Base-by-base conservation (phyloP, 345 rosid genomes). In the Gossypium herbaceum region DNA sequence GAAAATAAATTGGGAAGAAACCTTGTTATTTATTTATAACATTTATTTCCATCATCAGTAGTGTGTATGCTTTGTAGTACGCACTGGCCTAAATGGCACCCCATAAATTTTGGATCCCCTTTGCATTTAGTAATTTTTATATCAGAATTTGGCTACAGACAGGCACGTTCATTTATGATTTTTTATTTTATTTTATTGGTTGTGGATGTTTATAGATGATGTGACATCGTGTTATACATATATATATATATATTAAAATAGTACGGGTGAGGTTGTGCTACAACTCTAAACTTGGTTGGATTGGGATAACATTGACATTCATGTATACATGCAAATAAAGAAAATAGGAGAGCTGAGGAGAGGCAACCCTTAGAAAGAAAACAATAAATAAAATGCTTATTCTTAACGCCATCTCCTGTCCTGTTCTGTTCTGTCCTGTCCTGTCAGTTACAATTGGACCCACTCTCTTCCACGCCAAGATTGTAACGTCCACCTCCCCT, bases 1-100 rank as follows among this genome's bases (percentile, higher is more conserved):
- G 59, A 70, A 70, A 70, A 70, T 70, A 70, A 69, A 25, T 12
- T 27, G 45, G 47, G 7, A 68, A 69, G 60, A 52, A 34, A 52
- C 73, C 60, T 27, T 27, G 10, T 17, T 17, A 51, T 17, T 64
- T 29, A 34, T 34, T 34, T 34, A 34, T 34, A 34, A 34, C 7
- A 34, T 34, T 34, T 34, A 4, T 68, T 2, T 48, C 19, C 34
- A 24, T 24, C 7, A 11, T 22, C 39, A 22, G 24, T 24, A 24
- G 16, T 58, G 27, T 58, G 34, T 22, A 58, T 11, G 39, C 34
- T 24, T 56, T 56, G 29, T n/a, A 56, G 60, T 19, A 55, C 59
- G 19, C 5, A 10, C 34, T 58, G 39, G 9, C 45, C 45, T 16
- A 62, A 62, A 16, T 62, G 44, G 67, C 13, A 29, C 19, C 29